Percentiles rank a stretch among this genome's conserved stretches.
phyloP scores from a whole-genome alignment of 164 flowering plant genomes.

The Cinnamomum micranthum region DNA sequence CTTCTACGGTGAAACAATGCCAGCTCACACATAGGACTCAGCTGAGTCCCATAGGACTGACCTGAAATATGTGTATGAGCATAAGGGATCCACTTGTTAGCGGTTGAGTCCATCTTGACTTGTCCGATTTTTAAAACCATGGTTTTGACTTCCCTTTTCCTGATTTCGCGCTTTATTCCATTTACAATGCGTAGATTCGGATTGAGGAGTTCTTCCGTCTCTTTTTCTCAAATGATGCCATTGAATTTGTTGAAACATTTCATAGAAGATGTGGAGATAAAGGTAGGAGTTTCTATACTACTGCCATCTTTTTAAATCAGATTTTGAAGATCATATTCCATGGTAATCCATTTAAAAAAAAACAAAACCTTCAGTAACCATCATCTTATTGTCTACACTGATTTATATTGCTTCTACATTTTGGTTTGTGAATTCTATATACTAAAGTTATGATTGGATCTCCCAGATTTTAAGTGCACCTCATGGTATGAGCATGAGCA shows the following conservation, averaged over 20 bases:
- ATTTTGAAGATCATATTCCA: too few species aligned
- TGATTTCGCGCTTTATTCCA: neutral
- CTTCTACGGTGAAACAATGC: too few species aligned
- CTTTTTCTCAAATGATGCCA: conserved; percentile 68
- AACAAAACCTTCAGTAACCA: neutral
- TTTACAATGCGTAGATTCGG: conserved; percentile 32
- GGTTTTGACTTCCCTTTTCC: neutral
- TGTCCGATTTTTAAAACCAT: too few species aligned
- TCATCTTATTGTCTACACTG: neutral
- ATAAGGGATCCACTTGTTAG: too few species aligned
- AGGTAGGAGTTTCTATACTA: conserved; percentile 38
- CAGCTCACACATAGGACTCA: too few species aligned
- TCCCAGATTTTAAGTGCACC: conserved; percentile 70
- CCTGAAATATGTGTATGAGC: too few species aligned
- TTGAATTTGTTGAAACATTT: conserved; percentile 57
- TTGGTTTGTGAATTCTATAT: neutral
- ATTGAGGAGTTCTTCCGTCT: conserved; percentile 72
- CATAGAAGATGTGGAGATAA: conserved; percentile 83
- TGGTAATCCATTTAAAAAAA: neutral
- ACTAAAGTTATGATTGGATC: neutral
- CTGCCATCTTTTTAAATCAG: neutral
- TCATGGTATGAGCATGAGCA: conserved; percentile 63
- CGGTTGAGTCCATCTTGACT: too few species aligned
- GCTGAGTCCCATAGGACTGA: too few species aligned
- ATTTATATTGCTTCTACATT: neutral